Evolutionary conservation across 1,139 yeast genomes (phyloP), one percentile per base, ranked within the genome.

Genomic region (Pichia sorboxylosa): DNA sequence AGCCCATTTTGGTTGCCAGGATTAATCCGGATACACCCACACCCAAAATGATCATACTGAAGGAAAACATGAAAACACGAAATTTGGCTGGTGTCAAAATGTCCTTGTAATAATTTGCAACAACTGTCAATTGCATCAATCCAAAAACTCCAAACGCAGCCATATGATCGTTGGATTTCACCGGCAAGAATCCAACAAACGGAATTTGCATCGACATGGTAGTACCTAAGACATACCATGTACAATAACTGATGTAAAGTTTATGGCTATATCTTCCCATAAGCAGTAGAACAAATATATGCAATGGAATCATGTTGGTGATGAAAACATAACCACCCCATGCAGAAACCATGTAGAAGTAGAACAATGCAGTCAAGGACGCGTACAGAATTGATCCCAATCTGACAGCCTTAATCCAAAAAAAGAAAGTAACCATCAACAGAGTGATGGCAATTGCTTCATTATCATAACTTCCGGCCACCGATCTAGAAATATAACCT

Each of bases 321-420:
- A 92, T 92, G 64, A 92, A 92, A 32, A 90, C 99, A 54, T 92
- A 92, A 16, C 99, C 99, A 65, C 98, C 98, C 99, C 99, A 92
- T n/a, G 99, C 98, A 33, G 94, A 79, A 33, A 92, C 99, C 99
- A 92, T 92, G 66, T 92, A 92, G 58, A 92, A 92, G 63, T 92
- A 92, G 49, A 78, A 80, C 30, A 84, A 57, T 3, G 98, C 94
- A 23, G 97, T 76, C 47, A 80, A 61, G 5, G 92, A 69, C 14
- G 87, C 93, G 65, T 78, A 83, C 46, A 82, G 68, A 13, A 85
- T 78, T 3, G 95, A 82, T 21, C 99, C 99, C 30, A 80, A 63
- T 58, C 87, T 90, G 60, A 84, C 70, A 13, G 95, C 78, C 59
- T 84, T 85, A 59, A 90, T 81, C 99, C 99, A 92, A 43, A 84